These are phyloP conservation scores for Osmanthus fragrans DNA, from an alignment of 257 asterid species.

Conservation along the genomic window DNA sequence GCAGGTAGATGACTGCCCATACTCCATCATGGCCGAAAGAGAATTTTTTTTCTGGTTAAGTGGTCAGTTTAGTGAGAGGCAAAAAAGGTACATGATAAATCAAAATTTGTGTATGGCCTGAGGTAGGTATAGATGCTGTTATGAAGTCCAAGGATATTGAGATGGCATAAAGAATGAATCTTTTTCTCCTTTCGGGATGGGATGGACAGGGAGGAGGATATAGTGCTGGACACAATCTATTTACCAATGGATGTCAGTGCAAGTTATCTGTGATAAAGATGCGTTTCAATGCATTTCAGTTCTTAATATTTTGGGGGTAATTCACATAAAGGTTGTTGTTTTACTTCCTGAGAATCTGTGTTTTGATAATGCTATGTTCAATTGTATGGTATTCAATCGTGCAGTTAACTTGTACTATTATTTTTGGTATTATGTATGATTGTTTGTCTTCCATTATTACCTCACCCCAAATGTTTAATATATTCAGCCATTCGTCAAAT, in stretches of 20 bases:
- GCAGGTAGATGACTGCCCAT: not conserved
- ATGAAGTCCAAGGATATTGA: not conserved
- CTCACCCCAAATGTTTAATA: slow-evolving; percentile 27
- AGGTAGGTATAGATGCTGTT: not conserved
- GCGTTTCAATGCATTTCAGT: not conserved
- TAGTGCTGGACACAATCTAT: not conserved
- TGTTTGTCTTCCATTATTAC: slow-evolving; percentile 17
- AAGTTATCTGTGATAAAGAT: not conserved
- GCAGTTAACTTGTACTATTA: not conserved
- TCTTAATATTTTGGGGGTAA: not conserved
- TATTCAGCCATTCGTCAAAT: slow-evolving; percentile 90
- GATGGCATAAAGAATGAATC: not conserved
- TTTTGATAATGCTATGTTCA: not conserved
- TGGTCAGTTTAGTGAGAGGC: not conserved
- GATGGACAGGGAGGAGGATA: not conserved
- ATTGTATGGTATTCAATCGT: not conserved
- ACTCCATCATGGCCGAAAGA: not conserved
- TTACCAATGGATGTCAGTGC: not conserved
- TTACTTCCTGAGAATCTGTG: not conserved
- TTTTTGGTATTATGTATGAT: not conserved
- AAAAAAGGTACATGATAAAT: not conserved
- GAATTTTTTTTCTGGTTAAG: not conserved
- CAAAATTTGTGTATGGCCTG: not conserved
- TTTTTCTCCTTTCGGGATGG: not conserved
- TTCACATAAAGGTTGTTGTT: not conserved